Percentiles rank a stretch among this genome's conserved stretches.
These are phyloP conservation scores for Arthroderma sp. DNA, from an alignment of 2,329 filamentous ascomycete genomes.

Conservation along the genomic window DNA sequence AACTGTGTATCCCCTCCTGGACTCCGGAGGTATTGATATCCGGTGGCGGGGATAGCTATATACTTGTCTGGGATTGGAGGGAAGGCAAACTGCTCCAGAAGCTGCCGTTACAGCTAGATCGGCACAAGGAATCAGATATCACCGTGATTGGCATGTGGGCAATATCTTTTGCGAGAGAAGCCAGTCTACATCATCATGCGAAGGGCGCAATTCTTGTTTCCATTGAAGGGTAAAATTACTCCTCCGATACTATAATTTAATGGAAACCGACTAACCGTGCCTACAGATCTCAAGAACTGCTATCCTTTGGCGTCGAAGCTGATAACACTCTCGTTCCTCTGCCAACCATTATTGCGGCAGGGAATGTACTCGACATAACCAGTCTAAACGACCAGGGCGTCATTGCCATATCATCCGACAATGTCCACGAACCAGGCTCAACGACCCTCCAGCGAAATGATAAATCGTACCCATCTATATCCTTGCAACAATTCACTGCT, in stretches of 20 bases:
- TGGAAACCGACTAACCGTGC: slow-evolving; percentile 16
- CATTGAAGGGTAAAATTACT: slow-evolving; percentile 45
- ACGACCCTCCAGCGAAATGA: slow-evolving; percentile 29
- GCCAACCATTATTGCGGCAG: slow-evolving; percentile 45
- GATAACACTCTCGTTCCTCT: slow-evolving; percentile 41
- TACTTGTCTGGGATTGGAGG: slow-evolving; percentile 77
- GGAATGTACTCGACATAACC: slow-evolving; percentile 53
- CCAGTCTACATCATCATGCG: slow-evolving; percentile 9
- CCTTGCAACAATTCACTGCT: slow-evolving; percentile 24
- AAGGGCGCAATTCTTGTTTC: slow-evolving; percentile 37
- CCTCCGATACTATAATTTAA: background rate
- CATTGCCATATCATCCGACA: slow-evolving; percentile 43
- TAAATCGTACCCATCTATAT: slow-evolving; percentile 14
- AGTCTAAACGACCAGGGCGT: slow-evolving; percentile 20
- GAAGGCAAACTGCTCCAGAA: slow-evolving; percentile 26
- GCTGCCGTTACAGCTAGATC: slow-evolving; percentile 17
- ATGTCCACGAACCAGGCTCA: slow-evolving; percentile 41
- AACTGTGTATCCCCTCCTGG: slow-evolving; percentile 52
- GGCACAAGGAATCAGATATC: slow-evolving; percentile 19
- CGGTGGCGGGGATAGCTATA: slow-evolving; percentile 68
- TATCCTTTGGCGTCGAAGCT: slow-evolving; percentile 48
- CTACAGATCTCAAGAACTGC: slow-evolving; percentile 52
- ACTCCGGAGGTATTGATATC: slow-evolving; percentile 59
- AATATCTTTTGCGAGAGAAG: slow-evolving; percentile 18
- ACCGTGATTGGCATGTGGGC: slow-evolving; percentile 44